These are phyloP conservation scores for Nothomitra cinnamomea DNA, from an alignment of 2,329 filamentous ascomycete genomes.

Conservation along the genomic window DNA sequence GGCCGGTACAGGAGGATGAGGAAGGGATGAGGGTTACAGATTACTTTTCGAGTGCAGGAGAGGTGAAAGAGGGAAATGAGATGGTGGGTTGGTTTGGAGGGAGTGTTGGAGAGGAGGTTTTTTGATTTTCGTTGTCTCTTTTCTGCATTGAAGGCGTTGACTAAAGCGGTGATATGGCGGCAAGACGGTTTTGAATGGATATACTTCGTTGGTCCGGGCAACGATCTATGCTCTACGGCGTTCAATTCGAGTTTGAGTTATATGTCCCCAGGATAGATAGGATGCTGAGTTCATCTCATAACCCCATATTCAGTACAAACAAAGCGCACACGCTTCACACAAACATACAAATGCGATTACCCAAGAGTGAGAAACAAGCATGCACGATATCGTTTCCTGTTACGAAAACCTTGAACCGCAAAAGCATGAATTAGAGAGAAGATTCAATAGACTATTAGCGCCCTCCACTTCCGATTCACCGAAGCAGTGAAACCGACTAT, in stretches of 20 bases:
- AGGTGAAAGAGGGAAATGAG: slow-evolving; percentile 35
- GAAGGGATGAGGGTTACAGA: slow-evolving; percentile 56
- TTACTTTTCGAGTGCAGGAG: slow-evolving; percentile 40
- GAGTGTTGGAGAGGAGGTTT: slow-evolving; percentile 50
- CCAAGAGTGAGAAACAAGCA: not conserved
- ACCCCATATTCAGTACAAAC: too few relatives aligned
- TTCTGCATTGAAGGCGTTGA: too few relatives aligned
- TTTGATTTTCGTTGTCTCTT: too few relatives aligned
- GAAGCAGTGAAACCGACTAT: not conserved
- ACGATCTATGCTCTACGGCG: too few relatives aligned
- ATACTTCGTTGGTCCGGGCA: too few relatives aligned
- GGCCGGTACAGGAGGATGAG: slow-evolving; percentile 59
- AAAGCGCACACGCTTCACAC: too few relatives aligned
- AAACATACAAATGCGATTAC: not conserved
- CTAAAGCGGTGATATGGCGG: too few relatives aligned
- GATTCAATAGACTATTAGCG: too few relatives aligned
- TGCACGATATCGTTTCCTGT: not conserved
- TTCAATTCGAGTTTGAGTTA: too few relatives aligned
- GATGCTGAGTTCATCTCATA: too few relatives aligned
- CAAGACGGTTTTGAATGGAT: too few relatives aligned
- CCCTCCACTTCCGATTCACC: not conserved
- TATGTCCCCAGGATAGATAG: too few relatives aligned
- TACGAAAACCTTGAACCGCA: not conserved
- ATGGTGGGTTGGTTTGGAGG: slow-evolving; percentile 70
- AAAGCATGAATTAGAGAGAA: not conserved